Conservation (phyloP, 805 yeast genomes). For the Sugiyamaella chiloensis region DNA sequence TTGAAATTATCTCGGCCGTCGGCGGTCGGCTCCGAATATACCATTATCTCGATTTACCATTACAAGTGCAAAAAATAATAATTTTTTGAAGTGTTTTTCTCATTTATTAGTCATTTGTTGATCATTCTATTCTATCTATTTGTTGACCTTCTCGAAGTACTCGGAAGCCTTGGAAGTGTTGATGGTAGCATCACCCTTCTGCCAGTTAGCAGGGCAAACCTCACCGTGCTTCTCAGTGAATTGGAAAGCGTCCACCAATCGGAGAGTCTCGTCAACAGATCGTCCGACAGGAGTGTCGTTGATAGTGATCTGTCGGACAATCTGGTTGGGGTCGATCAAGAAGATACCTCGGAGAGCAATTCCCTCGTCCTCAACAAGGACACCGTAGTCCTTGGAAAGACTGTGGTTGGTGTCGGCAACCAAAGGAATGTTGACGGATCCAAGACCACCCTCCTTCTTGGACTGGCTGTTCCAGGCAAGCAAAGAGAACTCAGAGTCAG, state of each 20-base stretch:
- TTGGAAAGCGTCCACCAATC: constrained; percentile 98
- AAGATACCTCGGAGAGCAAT: constrained; percentile 97
- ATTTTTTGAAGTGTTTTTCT: no score
- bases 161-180: constrained; percentile 73
- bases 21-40: no score
- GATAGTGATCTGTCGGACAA: constrained; percentile 93
- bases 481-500: constrained; percentile 96
- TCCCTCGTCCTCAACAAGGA: constrained; percentile 93
- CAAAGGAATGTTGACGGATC: constrained; percentile 90
- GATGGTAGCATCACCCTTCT: constrained; percentile 89
- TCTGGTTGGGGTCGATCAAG: constrained; percentile 94
- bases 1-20: no score
- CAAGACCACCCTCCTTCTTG: constrained; percentile 98
- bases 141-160: constrained; percentile 67
- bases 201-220: constrained; percentile 99
- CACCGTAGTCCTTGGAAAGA: constrained; percentile 95
- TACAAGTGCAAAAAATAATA: no score
- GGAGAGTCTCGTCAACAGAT: constrained; percentile 95
- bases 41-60: no score
- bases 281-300: constrained; percentile 99
- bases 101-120: no score
- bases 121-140: constrained; percentile 15
- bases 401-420: constrained; percentile 96
- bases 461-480: constrained; percentile 98
- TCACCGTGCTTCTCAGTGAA: constrained; percentile 99